Conservation (phyloP, 768 basidiomycete genomes). For the Tylopilus balloui region DNA sequence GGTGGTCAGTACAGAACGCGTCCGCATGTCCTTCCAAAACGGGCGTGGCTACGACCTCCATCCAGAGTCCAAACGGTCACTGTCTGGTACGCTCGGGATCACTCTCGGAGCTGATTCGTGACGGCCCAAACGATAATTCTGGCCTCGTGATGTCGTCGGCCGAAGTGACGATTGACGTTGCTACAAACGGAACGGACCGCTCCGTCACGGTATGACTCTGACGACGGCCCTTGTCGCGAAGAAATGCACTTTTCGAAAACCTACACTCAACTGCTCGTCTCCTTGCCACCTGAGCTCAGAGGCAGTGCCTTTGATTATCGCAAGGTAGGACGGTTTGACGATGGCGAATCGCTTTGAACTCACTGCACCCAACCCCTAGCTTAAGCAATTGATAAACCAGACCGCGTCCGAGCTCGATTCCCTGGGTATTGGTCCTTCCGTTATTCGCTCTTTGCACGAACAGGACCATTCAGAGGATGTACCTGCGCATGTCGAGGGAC, state of each 20-base stretch:
- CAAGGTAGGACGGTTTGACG: conserved; percentile 42
- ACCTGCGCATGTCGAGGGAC: background rate
- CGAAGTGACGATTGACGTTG: background rate
- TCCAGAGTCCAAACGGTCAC: too few relatives aligned
- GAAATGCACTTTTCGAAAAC: conserved; percentile 74
- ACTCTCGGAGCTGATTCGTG: too few relatives aligned
- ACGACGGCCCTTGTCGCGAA: conserved; percentile 1
- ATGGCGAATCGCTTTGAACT: background rate
- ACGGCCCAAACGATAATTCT: too few relatives aligned
- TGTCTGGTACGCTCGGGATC: too few relatives aligned
- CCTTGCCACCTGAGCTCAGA: conserved; percentile 72
- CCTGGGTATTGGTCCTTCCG: conserved; percentile 54
- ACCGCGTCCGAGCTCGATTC: conserved; percentile 73
- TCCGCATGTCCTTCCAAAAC: background rate
- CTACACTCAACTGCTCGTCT: conserved; percentile 55
- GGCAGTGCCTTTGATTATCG: conserved; percentile 82
- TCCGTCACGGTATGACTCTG: background rate
- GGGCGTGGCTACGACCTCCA: too few relatives aligned
- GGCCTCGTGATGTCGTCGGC: background rate
- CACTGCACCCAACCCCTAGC: conserved; percentile 38
- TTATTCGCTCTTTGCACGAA: conserved; percentile 43
- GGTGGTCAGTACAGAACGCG: background rate
- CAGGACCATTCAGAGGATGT: conserved; percentile 10
- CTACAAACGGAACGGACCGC: background rate
- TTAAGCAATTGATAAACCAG: conserved; percentile 87